Evolutionary conservation across 805 yeast genomes (phyloP), one percentile per base, ranked within the genome.

Genomic region (Candida golubevii): DNA sequence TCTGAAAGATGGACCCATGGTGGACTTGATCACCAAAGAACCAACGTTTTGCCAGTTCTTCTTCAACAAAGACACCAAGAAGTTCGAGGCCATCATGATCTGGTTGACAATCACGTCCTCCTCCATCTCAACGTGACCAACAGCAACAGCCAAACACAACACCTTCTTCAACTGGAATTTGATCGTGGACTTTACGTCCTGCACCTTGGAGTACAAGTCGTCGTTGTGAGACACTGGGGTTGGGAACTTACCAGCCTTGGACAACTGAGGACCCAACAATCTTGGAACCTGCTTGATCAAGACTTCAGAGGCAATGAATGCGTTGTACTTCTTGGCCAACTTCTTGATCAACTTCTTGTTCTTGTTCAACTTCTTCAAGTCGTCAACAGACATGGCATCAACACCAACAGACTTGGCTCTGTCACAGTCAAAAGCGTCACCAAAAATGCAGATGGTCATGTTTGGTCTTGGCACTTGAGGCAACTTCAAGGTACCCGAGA

Each of bases 11-110:
- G 98, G 99, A 80, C 99, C 99, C 99, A 93, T 93, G 77, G 98
- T 82, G 56, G 97, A 88, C 83, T 93, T 93, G 82, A 93, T 85
- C 72, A 90, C 97, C 76, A 93, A 80, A 70, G 99, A 93, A 68
- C 99, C 99, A 72, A 93, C 97, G 79, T 93, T 93, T 84, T 93
- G 99, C 99, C 99, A 93, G 96, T 93, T 88, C 91, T 93, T 93
- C 96, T 93, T 93, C 76, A 93, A 83, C 77, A 93, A 80, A 61
- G 99, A 93, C 63, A 93, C 99, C 75, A 93, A 86, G 85, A 93
- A 93, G 96, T 93, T 93, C 63, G 95, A 82, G 62, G 99, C 82
- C 93, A 93, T 83, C 88, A 93, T 82, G 80, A 93, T 88, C 79
- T 93, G 99, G 84, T 91, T 87, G 67, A 86, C 95, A 69, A 93